Conservation (phyloP, 179 eudicot genomes). For the Spergularia azorica region DNA sequence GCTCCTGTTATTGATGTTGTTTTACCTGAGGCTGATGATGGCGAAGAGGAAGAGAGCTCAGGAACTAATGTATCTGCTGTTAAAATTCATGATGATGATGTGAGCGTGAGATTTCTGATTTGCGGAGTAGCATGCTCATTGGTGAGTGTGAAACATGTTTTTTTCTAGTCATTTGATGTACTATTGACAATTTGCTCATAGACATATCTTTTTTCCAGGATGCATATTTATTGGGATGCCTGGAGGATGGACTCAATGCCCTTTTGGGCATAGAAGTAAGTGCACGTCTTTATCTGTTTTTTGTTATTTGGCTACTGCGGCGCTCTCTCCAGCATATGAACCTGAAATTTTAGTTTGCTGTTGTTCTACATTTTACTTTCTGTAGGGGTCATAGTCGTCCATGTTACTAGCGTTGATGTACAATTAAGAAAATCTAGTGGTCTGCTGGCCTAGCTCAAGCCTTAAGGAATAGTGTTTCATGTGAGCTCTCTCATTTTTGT, state of each 20-base stretch:
- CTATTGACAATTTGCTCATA: conserved; percentile 19
- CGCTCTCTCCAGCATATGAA: neutral
- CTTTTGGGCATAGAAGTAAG: conserved; percentile 93
- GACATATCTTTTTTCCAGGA: conserved; percentile 51
- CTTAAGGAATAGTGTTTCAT: too few species aligned
- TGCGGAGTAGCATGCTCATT: conserved; percentile 67
- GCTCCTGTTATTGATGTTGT: conserved; percentile 70
- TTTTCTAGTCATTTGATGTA: conserved; percentile 2
- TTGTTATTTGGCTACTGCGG: neutral
- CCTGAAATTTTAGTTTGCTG: neutral
- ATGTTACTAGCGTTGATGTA: too few species aligned
- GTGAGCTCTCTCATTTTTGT: too few species aligned
- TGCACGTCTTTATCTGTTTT: conserved; percentile 10
- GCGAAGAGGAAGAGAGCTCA: conserved; percentile 64
- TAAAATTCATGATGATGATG: conserved; percentile 86
- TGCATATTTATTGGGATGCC: conserved; percentile 62
- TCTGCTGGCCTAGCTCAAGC: too few species aligned
- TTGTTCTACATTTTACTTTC: neutral
- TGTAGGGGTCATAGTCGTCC: neutral
- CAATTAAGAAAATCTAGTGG: too few species aligned
- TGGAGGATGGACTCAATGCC: conserved; percentile 94
- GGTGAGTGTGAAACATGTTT: conserved; percentile 46
- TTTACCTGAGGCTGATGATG: conserved; percentile 60
- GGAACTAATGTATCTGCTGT: conserved; percentile 64
- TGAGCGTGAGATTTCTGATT: conserved; percentile 69